These are phyloP conservation scores for Verticillium klebahnii DNA, from an alignment of 2,329 filamentous ascomycete species.

Conservation along the genomic window DNA sequence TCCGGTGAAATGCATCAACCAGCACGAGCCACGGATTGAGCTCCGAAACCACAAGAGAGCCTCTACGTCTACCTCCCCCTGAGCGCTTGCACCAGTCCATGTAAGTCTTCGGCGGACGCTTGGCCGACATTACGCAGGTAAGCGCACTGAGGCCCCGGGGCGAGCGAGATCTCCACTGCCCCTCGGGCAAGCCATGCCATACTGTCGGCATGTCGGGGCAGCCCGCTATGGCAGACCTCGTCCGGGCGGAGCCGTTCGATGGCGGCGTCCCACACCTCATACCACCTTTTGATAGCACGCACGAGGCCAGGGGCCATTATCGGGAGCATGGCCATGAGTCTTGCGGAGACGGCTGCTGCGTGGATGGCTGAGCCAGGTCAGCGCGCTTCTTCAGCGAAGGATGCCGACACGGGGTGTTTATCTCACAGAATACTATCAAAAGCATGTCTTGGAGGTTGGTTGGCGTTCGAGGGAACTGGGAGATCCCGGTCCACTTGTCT, in stretches of 20 bases:
- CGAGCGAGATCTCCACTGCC: neutral
- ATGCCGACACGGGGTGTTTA: too few relatives aligned
- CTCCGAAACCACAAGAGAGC: too few relatives aligned
- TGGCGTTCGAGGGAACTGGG: neutral
- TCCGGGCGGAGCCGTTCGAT: neutral
- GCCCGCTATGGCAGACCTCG: neutral
- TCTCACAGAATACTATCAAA: neutral
- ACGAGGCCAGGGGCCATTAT: neutral
- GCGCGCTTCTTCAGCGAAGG: neutral
- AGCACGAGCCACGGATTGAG: too few relatives aligned
- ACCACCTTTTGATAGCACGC: neutral
- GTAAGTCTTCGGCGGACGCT: neutral
- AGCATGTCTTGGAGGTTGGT: neutral
- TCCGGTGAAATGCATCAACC: too few relatives aligned
- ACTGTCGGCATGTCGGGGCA: neutral
- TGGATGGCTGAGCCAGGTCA: neutral
- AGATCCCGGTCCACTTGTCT: constrained; percentile 9
- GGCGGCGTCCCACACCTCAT: neutral
- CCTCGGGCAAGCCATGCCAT: neutral
- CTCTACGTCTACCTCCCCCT: neutral
- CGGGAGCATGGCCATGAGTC: neutral
- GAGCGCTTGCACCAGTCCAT: neutral
- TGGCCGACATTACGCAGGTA: neutral
- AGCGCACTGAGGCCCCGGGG: neutral
- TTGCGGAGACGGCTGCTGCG: neutral